These are phyloP conservation scores for Phytophthora chlamydospora DNA, from an alignment of 352 stramenopile genomes.

Conservation along the genomic window DNA sequence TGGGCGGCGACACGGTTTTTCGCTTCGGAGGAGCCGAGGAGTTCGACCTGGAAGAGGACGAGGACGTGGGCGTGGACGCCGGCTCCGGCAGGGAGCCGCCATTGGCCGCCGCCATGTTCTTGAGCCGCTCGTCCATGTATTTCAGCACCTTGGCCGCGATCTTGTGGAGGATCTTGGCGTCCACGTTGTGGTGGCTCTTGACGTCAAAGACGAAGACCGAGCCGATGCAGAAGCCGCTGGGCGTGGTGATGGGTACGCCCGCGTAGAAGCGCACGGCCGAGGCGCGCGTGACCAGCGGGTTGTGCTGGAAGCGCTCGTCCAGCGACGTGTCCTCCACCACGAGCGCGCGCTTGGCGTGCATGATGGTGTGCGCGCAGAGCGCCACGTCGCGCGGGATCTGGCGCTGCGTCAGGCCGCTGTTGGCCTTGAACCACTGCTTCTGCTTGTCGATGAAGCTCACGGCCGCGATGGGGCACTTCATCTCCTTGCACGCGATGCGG, in stretches of 20 bases:
- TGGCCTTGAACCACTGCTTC: slow-evolving; percentile 90
- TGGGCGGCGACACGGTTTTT: slow-evolving; percentile 35
- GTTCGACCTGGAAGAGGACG: slow-evolving; percentile 35
- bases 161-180: slow-evolving; percentile 87
- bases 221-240: slow-evolving; percentile 79
- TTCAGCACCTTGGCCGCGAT: slow-evolving; percentile 89
- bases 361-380: slow-evolving; percentile 87
- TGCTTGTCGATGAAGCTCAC: slow-evolving; percentile 88
- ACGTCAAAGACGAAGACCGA: slow-evolving; percentile 90
- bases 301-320: slow-evolving; percentile 85
- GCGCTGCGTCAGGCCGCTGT: slow-evolving; percentile 81
- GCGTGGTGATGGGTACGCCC: slow-evolving; percentile 80
- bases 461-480: slow-evolving; percentile 89
- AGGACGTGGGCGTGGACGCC: slow-evolving; percentile 15
- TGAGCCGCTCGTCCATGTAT: slow-evolving; percentile 88
- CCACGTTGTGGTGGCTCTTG: slow-evolving; percentile 75
- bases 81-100: slow-evolving; percentile 18
- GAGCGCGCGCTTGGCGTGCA: slow-evolving; percentile 82
- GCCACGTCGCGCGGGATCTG: slow-evolving; percentile 85
- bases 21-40: slow-evolving; percentile 14
- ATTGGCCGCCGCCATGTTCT: slow-evolving; percentile 43
- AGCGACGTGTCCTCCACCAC: slow-evolving; percentile 85
- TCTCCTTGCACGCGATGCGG: slow-evolving; percentile 88
- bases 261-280: slow-evolving; percentile 87
- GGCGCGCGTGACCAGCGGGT: slow-evolving; percentile 81